Evolutionary conservation across 176 grass and related monocot species (phyloP), one percentile per base, ranked within the genome.

Genomic region (Zea luxurians): DNA sequence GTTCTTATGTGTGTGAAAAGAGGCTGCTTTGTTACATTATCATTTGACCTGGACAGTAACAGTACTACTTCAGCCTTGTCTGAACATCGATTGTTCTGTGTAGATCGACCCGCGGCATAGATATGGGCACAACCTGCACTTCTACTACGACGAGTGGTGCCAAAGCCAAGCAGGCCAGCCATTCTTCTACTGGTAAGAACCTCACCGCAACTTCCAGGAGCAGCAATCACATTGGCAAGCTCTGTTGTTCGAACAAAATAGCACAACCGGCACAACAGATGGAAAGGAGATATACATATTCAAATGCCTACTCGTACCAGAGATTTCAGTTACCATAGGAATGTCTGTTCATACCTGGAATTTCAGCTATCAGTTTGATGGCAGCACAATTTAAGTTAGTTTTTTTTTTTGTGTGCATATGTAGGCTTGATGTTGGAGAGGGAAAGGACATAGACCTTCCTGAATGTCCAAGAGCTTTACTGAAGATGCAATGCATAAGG

Each of bases 161-260:
- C 16, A 86, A 87, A 96, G 90, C 76, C 74, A 93, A 69, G 92
- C 86, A 37, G 92, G 92, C 48, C 81, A 99, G 66, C 96, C 96
- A 8, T 99, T 99, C 88, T 99, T 99, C 89, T 96, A 99, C 79
- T 99, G 96, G 96, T 96, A 81, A 87, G 74, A 73, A 79, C 45
- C 70, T 64, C 18, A 44, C 16, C 48, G 8, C 0, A 7, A 27
- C 40, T 55, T 65, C 64, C 15, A 43, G 4, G 27, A 27, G 27
- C 27, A 27, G 27, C 27, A 6, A 38, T 64, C 40, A 0, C 21
- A 48, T 58, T 66, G 15, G 10, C 2, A 58, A 21, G 46, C 64
- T 46, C 21, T 63, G 0, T 69, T 36, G 4, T 55, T 64, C 0
- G 40, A 54, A 48, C 11, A 5, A 75, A 68, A 63, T 46, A 40